These are phyloP conservation scores for Candida neerlandica DNA, from an alignment of 1,139 yeast genomes.

Conservation along the genomic window DNA sequence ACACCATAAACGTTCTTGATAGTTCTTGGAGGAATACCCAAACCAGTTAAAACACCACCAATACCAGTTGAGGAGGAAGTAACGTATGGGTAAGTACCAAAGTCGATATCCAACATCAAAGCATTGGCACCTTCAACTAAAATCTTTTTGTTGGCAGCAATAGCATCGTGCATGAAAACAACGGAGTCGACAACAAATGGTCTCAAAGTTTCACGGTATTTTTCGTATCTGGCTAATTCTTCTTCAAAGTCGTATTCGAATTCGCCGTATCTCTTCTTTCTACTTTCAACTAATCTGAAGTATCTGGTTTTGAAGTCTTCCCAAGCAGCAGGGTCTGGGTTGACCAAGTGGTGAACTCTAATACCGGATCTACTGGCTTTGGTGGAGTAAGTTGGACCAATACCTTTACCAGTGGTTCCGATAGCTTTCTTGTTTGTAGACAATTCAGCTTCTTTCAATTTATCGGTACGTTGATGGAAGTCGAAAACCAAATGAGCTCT, in stretches of 20 bases:
- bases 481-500: constrained; percentile 97
- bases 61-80: constrained; percentile 95
- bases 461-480: constrained; percentile 96
- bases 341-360: constrained; percentile 93
- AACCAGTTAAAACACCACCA: constrained; percentile 97
- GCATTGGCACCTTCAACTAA: constrained; percentile 99
- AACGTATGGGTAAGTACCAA: constrained; percentile 97
- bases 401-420: constrained; percentile 99
- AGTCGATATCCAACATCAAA: constrained; percentile 94
- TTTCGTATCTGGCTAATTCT: constrained; percentile 76
- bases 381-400: constrained; percentile 97
- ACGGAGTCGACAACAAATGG: constrained; percentile 96
- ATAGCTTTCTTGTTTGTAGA: constrained; percentile 84
- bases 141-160: constrained; percentile 77
- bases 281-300: constrained; percentile 73
- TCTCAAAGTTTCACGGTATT: constrained; percentile 69
- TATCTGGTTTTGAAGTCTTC: constrained; percentile 81
- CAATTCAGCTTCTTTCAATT: constrained; percentile 90
- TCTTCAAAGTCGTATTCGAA: constrained; percentile 85
- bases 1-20: constrained; percentile 89
- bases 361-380: constrained; percentile 97
- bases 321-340: constrained; percentile 91
- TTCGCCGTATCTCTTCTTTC: constrained; percentile 89
- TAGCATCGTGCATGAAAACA: constrained; percentile 83
- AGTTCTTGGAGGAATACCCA: constrained; percentile 88